Conservation (phyloP, 2,329 filamentous ascomycete genomes). For the Pyrenophora seminiperda region DNA sequence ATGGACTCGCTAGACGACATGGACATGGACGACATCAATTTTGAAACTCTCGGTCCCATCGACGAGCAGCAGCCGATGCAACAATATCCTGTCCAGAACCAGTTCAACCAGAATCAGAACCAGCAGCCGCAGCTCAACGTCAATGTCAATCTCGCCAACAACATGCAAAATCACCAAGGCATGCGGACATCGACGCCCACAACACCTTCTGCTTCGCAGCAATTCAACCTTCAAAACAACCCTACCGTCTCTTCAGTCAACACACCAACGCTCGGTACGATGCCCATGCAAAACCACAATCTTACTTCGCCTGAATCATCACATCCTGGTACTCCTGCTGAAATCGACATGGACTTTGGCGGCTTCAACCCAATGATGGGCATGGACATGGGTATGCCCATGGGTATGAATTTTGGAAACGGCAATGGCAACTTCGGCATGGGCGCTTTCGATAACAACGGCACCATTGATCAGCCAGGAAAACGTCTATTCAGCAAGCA, state of each 20-base stretch:
- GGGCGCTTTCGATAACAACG: conserved; percentile 47
- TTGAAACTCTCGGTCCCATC: conserved; percentile 70
- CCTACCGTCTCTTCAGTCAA: conserved; percentile 97
- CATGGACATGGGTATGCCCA: conserved; percentile 39
- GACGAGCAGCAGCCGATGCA: conserved; percentile 66
- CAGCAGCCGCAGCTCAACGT: conserved; percentile 76
- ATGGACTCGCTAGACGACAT: conserved; percentile 90
- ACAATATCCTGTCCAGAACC: conserved; percentile 59
- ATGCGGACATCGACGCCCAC: conserved; percentile 84
- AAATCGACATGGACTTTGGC: conserved; percentile 74
- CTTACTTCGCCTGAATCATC: conserved; percentile 69
- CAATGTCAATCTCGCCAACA: conserved; percentile 78
- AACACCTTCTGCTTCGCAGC: conserved; percentile 72
- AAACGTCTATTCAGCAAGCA: conserved; percentile 88
- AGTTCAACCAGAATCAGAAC: conserved; percentile 61
- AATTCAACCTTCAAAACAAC: conserved; percentile 83
- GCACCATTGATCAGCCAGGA: conserved; percentile 85
- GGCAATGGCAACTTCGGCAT: conserved; percentile 49
- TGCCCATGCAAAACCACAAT: conserved; percentile 67
- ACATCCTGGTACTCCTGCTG: conserved; percentile 70
- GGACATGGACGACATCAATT: conserved; percentile 95
- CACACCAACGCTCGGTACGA: conserved; percentile 85
- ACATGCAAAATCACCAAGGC: conserved; percentile 71
- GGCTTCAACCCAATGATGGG: conserved; percentile 48
- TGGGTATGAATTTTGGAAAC: conserved; percentile 39